These are phyloP conservation scores for Cryptosporidium viatorum DNA, from an alignment of 169 alveolate species.

Conservation along the genomic window DNA sequence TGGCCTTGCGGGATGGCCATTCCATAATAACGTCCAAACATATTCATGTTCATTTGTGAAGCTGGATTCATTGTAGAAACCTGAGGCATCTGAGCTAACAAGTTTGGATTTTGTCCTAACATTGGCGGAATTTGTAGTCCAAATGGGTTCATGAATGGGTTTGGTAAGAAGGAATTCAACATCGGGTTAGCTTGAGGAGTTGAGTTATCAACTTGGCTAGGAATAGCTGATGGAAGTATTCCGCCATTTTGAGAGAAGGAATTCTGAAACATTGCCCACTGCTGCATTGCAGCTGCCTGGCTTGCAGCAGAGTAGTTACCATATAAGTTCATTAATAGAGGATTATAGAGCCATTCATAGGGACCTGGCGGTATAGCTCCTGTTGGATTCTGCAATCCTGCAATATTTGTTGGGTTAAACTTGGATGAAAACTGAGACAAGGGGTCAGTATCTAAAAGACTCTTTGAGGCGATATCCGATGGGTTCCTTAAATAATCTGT, in stretches of 20 bases:
- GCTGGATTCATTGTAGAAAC: conserved; percentile 33
- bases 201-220: conserved; percentile 3
- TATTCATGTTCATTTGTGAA: conserved; percentile 43
- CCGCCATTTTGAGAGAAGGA: conserved; percentile 5
- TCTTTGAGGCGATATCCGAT: conserved; percentile 30
- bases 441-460: conserved; percentile 28
- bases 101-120: conserved; percentile 33
- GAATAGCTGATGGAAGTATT: conserved; percentile 4
- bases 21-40: conserved; percentile 46
- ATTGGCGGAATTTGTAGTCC: conserved; percentile 38
- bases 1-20: conserved; percentile 17
- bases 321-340: conserved; percentile 57
- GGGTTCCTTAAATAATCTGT: conserved; percentile 22
- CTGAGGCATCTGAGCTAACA: conserved; percentile 8
- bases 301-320: conserved; percentile 71
- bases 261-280: conserved; percentile 70
- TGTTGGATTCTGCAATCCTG: conserved; percentile 1
- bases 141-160: conserved; percentile 44
- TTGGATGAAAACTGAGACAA: conserved; percentile 23
- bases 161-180: not conserved
- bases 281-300: conserved; percentile 72
- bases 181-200: conserved; percentile 11
- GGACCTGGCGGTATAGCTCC: conserved; percentile 31
- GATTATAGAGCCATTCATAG: conserved; percentile 71
- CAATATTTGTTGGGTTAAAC: not conserved